Base-by-base conservation (phyloP, 768 basidiomycete genomes). In the Russula dissimulans region DNA sequence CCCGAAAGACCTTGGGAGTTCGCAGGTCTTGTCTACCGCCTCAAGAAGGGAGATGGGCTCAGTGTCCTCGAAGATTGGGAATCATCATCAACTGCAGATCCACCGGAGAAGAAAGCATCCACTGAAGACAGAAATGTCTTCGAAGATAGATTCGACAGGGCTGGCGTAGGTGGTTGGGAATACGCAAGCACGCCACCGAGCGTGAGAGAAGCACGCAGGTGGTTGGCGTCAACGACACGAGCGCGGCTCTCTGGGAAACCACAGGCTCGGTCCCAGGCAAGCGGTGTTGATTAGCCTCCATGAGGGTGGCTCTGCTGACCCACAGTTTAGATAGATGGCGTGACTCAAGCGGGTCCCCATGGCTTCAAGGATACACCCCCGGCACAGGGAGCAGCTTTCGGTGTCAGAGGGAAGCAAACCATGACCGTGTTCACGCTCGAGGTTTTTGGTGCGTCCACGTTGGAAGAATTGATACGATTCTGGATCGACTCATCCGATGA, bases 381-480 rank as follows among this genome's bases (percentile, higher is more conserved):
- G 32, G 75, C 71, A 26, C 75, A 74, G 43, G 56, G 56, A 48
- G 62, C 69, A 69, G 2, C 71, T 70, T 32, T 74, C 73, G 42
- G 80, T 3, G 22, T 50, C 26, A 57, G 91, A 29, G 84, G 82
- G 69, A 81, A 77, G 57, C 83, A 87, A 63, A 77, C 79, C 64
- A 91, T 97, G 88, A 82, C 86, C 0, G 74, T 91, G 8, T 71
- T 97, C 42, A 84, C 89, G 1, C 69, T 97, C 45, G 97, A 99
- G 70, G 73, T 94, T 2, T 91, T 95, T 66, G 89, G 95, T 91
- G 57, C 7, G 47, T 42, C n/a, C 10, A n/a, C 34, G 17, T 32
- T 5, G 50, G 41, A n/a, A 43, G 26, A 9, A 43, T 4, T 0
- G 41, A 22, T 12, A 26, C 1, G n/a, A 11, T 32, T 47, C 18